A percentile compares a stretch with the other conserved stretches of the same genome.
Evolutionary conservation across 2,329 filamentous ascomycete genomes (phyloP).

Genomic region (Penicillium sumatraense): DNA sequence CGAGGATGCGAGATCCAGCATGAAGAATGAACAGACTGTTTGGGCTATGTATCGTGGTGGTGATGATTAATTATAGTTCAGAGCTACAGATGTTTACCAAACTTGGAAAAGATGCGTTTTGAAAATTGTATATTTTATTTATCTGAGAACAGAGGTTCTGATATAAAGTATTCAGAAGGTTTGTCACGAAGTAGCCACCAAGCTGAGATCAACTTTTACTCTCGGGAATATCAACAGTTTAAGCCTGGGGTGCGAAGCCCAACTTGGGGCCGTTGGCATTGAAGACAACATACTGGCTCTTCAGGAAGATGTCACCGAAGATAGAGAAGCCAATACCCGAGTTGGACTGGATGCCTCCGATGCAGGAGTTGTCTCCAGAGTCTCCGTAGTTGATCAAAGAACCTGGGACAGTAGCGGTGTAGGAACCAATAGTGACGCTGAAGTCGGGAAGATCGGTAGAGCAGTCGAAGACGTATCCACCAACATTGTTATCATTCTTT

Average conservation of each 20-base stretch:
- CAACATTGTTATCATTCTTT: conserved; percentile 50
- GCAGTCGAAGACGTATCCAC: conserved; percentile 62
- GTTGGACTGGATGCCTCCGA: conserved; percentile 72
- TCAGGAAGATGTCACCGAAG: conserved; percentile 77
- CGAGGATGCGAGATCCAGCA: neutral
- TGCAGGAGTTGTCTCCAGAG: conserved; percentile 58
- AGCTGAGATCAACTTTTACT: too few relatives aligned
- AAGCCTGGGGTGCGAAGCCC: conserved; percentile 51
- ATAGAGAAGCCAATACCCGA: conserved; percentile 64
- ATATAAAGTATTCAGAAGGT: too few relatives aligned
- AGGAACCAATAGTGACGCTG: conserved; percentile 54
- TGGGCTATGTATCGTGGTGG: neutral
- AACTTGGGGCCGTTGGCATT: conserved; percentile 56
- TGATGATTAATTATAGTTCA: neutral
- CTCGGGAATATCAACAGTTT: neutral
- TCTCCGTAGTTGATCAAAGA: conserved; percentile 59
- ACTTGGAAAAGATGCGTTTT: too few relatives aligned
- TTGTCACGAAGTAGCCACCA: too few relatives aligned
- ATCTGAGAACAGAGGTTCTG: too few relatives aligned
- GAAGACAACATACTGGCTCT: conserved; percentile 74
- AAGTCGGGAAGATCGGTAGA: conserved; percentile 55
- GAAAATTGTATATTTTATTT: too few relatives aligned
- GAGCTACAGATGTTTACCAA: too few relatives aligned
- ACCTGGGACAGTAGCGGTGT: conserved; percentile 57
- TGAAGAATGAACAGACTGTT: neutral